Evolutionary conservation across 805 yeast species (phyloP).

Genomic region (Spathaspora hagerdaliae): DNA sequence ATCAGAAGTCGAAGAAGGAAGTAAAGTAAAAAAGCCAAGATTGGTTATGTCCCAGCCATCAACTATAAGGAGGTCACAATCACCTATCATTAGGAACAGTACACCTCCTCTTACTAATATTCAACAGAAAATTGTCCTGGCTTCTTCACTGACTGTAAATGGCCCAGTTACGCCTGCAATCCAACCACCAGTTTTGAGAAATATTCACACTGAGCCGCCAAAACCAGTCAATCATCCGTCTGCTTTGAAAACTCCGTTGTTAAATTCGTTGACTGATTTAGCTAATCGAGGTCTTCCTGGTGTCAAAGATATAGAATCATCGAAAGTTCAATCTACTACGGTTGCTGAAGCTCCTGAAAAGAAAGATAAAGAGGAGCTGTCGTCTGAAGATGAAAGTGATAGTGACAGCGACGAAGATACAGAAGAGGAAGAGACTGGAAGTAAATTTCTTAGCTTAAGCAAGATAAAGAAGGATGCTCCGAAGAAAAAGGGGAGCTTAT

Average conservation of each 20-base stretch:
- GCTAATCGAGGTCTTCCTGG: conserved; percentile 67
- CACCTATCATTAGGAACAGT: background rate
- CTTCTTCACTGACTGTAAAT: background rate
- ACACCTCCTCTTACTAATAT: background rate
- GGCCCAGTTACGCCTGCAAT: background rate
- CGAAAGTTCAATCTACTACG: background rate
- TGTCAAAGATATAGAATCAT: conserved; percentile 38
- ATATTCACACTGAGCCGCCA: background rate
- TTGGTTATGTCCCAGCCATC: conserved; percentile 8
- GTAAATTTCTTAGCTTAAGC: conserved; percentile 22
- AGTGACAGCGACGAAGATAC: conserved; percentile 15
- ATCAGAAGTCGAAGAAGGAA: conserved; percentile 1
- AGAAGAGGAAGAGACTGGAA: conserved; percentile 11
- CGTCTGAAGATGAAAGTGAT: conserved; percentile 5
- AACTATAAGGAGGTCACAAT: conserved; percentile 1
- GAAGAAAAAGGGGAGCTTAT: conserved; percentile 26
- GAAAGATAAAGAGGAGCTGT: conserved; percentile 7
- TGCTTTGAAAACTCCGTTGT: conserved; percentile 31
- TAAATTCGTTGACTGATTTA: conserved; percentile 53
- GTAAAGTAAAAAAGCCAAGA: conserved; percentile 4
- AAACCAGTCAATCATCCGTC: background rate
- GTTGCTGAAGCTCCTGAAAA: background rate
- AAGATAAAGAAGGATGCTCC: conserved; percentile 13
- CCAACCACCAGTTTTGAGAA: background rate
- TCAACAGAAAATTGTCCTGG: background rate